phyloP scores from a whole-genome alignment of 2,329 filamentous ascomycete genomes.

The Colletotrichum lindemuthianum region DNA sequence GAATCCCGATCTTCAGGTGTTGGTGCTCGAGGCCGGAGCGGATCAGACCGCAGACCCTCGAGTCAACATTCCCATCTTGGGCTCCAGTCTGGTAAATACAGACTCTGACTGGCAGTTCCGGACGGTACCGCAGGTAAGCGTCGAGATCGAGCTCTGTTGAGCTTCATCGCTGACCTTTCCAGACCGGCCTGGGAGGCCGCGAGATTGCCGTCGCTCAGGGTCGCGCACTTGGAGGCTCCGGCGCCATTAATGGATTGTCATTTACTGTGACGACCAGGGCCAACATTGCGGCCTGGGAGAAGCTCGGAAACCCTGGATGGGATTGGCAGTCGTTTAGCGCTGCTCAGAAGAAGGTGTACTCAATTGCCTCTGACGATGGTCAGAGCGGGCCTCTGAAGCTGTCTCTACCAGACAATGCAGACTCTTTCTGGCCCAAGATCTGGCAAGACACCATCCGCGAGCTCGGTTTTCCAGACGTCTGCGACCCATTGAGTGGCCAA shows the following conservation, averaged over 20 bases:
- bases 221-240: slow-evolving; percentile 41
- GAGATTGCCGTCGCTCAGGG: slow-evolving; percentile 39
- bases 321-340: slow-evolving; percentile 37
- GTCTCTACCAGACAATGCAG: slow-evolving; percentile 30
- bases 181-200: slow-evolving; percentile 35
- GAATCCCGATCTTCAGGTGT: slow-evolving; percentile 35
- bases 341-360: slow-evolving; percentile 35
- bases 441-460: slow-evolving; percentile 39
- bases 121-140: slow-evolving; percentile 40
- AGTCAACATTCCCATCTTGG: slow-evolving; percentile 41
- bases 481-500: slow-evolving; percentile 40
- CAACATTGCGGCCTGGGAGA: slow-evolving; percentile 42
- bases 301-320: slow-evolving; percentile 43
- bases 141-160: background rate
- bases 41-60: slow-evolving; percentile 41
- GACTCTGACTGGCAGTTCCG: slow-evolving; percentile 41
- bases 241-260: slow-evolving; percentile 42
- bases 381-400: slow-evolving; percentile 34
- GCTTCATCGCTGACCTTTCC: slow-evolving; percentile 11
- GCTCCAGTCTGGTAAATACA: slow-evolving; percentile 39
- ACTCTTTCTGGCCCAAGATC: slow-evolving; percentile 33
- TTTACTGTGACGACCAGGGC: slow-evolving; percentile 39
- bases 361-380: slow-evolving; percentile 18
- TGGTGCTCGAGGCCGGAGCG: slow-evolving; percentile 44
- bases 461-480: slow-evolving; percentile 35